Evolutionary conservation across 2,329 filamentous ascomycete genomes (phyloP).

Genomic region (Talaromyces sp.): DNA sequence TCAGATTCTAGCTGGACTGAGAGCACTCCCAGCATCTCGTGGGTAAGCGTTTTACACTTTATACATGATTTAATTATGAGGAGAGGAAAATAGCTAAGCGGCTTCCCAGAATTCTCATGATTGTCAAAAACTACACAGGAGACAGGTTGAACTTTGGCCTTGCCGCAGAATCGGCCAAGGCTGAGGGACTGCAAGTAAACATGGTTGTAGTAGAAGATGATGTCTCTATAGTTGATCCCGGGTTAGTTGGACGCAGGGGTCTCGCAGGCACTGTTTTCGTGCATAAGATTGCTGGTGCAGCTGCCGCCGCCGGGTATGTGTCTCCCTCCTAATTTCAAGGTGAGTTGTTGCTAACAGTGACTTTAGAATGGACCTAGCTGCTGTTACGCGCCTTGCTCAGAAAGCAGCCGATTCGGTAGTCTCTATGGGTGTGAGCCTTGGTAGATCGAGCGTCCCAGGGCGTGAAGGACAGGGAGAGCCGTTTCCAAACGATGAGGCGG

Average conservation of each 20-base stretch:
- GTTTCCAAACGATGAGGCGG: not conserved
- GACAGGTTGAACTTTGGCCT: slow-evolving; percentile 8
- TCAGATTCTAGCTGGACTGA: not conserved
- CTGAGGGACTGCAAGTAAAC: not conserved
- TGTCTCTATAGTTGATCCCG: not conserved
- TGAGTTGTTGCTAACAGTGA: not conserved
- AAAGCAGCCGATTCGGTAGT: not conserved
- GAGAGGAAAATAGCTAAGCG: no score
- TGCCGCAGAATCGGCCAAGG: not conserved
- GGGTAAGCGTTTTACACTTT: not conserved
- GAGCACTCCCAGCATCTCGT: not conserved
- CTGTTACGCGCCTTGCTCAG: not conserved
- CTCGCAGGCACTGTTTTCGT: not conserved
- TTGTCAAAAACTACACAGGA: slow-evolving; percentile 8
- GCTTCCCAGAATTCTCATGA: not conserved
- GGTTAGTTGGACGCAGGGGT: not conserved
- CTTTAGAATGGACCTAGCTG: not conserved
- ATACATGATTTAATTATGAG: no score
- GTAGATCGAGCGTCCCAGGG: not conserved
- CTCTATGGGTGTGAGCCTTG: not conserved
- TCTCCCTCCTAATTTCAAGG: not conserved
- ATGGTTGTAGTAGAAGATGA: not conserved
- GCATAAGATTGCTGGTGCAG: not conserved
- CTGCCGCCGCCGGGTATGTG: not conserved
- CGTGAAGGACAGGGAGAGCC: not conserved